A percentile compares a stretch with the other conserved stretches of the same genome.
These are phyloP conservation scores for Volvox carteri DNA, from an alignment of 163 green algal species.

Conservation along the genomic window DNA sequence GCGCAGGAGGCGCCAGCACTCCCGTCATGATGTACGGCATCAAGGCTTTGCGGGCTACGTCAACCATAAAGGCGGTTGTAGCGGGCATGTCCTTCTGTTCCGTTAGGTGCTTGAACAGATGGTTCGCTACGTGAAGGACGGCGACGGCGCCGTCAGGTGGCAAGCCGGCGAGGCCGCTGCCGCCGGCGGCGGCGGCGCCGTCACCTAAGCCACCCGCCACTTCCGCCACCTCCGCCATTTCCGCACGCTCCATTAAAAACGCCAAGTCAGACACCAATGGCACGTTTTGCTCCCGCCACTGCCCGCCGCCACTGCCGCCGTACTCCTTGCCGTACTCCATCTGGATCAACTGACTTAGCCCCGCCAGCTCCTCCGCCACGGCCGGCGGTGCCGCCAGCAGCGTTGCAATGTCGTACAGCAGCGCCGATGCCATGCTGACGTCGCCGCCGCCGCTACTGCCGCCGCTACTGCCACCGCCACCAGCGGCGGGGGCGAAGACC, in stretches of 20 bases:
- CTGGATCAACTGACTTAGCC: conserved; percentile 14
- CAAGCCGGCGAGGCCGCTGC: background rate
- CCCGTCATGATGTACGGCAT: conserved; percentile 24
- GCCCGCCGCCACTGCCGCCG: background rate
- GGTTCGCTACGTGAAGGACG: conserved; percentile 8
- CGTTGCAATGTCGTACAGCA: conserved; percentile 44
- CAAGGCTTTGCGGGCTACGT: background rate
- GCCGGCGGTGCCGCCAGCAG: conserved; percentile 13
- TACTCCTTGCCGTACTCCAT: conserved; percentile 36
- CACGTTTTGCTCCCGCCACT: conserved; percentile 25
- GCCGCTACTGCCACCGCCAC: too few relatives aligned
- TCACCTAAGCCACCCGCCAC: too few relatives aligned
- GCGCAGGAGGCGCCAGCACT: background rate
- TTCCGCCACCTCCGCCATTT: conserved; percentile 22
- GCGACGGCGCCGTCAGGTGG: conserved; percentile 11
- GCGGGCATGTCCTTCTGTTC: background rate
- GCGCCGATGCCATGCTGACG: too few relatives aligned
- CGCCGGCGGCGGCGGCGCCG: conserved; percentile 3
- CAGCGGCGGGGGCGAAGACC: conserved; percentile 16
- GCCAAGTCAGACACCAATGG: conserved; percentile 40
- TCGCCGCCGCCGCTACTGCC: background rate
- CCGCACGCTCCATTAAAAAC: conserved; percentile 27
- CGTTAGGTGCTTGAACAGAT: background rate
- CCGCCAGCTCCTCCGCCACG: conserved; percentile 23
- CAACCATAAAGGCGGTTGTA: background rate